phyloP scores from a whole-genome alignment of 192 early-diverging fungal species.

The Dissophora globulifera region DNA sequence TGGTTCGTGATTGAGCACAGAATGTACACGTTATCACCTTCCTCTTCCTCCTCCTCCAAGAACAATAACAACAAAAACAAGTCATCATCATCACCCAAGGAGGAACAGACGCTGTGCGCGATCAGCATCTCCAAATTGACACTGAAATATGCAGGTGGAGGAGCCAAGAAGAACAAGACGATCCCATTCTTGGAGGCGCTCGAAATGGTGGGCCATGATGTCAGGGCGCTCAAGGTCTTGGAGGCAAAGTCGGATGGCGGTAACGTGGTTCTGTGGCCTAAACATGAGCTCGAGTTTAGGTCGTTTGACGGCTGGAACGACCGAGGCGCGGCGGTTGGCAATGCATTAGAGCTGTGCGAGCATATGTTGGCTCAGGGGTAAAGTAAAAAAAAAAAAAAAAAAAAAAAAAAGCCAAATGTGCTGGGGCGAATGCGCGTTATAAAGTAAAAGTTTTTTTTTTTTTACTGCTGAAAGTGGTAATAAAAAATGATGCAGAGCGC shows the following conservation, averaged over 20 bases:
- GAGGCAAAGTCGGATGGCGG: constrained; percentile 40
- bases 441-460: too few relatives aligned
- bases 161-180: constrained; percentile 46
- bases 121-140: constrained; percentile 52
- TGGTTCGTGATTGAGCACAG: constrained; percentile 63
- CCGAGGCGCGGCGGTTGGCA: constrained; percentile 44
- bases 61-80: background rate
- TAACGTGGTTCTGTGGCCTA: constrained; percentile 47
- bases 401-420: background rate
- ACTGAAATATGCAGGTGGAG: constrained; percentile 33
- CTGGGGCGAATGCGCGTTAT: background rate
- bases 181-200: constrained; percentile 52
- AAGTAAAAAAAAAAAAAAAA: background rate
- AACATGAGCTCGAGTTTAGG: constrained; percentile 47
- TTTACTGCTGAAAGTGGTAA: background rate
- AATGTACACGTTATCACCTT: too few relatives aligned
- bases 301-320: constrained; percentile 43
- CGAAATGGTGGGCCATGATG: constrained; percentile 52
- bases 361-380: constrained; percentile 30
- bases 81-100: background rate
- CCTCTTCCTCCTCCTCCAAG: too few relatives aligned
- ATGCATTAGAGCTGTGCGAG: constrained; percentile 45
- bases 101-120: constrained; percentile 25
- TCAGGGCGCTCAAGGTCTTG: constrained; percentile 20
- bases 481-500: constrained; percentile 14